Percentiles rank a stretch among this genome's conserved stretches.
Evolutionary conservation across 441 rosid genomes (phyloP).

Genomic region (Isatis lusitanica): DNA sequence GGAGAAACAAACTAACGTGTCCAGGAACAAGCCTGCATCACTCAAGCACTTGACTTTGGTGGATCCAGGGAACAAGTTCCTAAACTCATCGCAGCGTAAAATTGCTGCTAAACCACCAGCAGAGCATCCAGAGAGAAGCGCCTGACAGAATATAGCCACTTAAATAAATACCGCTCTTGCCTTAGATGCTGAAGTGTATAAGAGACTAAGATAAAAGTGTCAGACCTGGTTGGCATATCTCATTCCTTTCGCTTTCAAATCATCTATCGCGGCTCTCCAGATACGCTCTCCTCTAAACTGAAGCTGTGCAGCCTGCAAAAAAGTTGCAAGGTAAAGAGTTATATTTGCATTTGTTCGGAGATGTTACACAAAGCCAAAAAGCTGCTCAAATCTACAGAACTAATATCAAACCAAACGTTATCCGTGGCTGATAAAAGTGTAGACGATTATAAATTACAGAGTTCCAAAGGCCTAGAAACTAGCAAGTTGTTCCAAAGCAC

Average conservation of each 20-base stretch:
- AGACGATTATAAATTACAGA: background rate
- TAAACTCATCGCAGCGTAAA: slow-evolving; percentile 78
- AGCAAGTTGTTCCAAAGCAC: slow-evolving; percentile 12
- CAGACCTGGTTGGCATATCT: slow-evolving; percentile 56
- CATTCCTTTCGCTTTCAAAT: slow-evolving; percentile 63
- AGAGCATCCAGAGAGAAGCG: slow-evolving; percentile 90
- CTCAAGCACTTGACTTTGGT: slow-evolving; percentile 85
- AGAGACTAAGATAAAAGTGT: slow-evolving; percentile 7
- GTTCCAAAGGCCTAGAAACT: background rate
- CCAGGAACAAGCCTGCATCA: slow-evolving; percentile 89
- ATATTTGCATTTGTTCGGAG: background rate
- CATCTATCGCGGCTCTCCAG: slow-evolving; percentile 64
- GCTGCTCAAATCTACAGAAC: background rate
- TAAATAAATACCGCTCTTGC: background rate
- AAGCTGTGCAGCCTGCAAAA: slow-evolving; percentile 39
- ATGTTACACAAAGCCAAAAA: background rate
- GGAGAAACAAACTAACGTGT: slow-evolving; percentile 50
- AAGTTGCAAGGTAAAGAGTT: background rate
- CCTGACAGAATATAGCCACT: slow-evolving; percentile 41
- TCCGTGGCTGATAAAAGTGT: background rate
- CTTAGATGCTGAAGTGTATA: background rate
- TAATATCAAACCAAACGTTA: too few species aligned
- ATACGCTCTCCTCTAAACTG: slow-evolving; percentile 61
- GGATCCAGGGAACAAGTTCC: slow-evolving; percentile 52
- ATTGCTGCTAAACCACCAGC: slow-evolving; percentile 92